A percentile compares a stretch with the other conserved stretches of the same genome.
These are phyloP conservation scores for Wallacemonas sp. DNA, from an alignment of 208 protist genomes.

Conservation along the genomic window DNA sequence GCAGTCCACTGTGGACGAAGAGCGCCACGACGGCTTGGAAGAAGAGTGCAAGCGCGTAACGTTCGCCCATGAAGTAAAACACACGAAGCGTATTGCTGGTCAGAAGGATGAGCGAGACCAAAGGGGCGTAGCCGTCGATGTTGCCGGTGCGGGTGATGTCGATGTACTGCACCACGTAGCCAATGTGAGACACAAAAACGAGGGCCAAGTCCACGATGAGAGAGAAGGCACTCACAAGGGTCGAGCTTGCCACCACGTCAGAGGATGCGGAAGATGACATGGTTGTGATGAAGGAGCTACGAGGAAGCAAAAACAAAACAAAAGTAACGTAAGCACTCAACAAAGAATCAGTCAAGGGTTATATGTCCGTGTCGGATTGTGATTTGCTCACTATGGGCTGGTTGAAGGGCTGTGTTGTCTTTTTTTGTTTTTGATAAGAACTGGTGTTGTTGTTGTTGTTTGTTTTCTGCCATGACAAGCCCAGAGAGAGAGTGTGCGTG, in stretches of 20 bases:
- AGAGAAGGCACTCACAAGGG: neutral
- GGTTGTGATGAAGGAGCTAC: neutral
- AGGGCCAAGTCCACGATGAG: slow-evolving; percentile 45
- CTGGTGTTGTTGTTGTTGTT: too few relatives aligned
- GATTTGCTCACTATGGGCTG: too few relatives aligned
- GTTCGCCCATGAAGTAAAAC: slow-evolving; percentile 68
- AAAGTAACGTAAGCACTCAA: neutral
- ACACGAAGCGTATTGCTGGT: slow-evolving; percentile 78
- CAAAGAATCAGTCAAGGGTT: too few relatives aligned
- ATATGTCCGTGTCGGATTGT: too few relatives aligned
- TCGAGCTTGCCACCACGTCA: neutral
- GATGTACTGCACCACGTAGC: slow-evolving; percentile 62
- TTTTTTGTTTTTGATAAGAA: too few relatives aligned
- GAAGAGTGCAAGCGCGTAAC: slow-evolving; percentile 59
- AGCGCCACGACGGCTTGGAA: slow-evolving; percentile 62
- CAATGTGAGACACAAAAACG: slow-evolving; percentile 67
- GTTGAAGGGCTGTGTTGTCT: too few relatives aligned
- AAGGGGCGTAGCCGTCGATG: slow-evolving; percentile 57
- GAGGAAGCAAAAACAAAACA: neutral
- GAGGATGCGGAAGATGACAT: slow-evolving; percentile 3
- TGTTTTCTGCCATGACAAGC: too few relatives aligned
- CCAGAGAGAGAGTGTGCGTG: too few relatives aligned
- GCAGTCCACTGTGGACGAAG: slow-evolving; percentile 46
- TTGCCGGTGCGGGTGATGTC: slow-evolving; percentile 40
- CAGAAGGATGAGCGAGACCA: slow-evolving; percentile 78